phyloP scores from a whole-genome alignment of 2,329 filamentous ascomycete species.

The Penicillium expansum region DNA sequence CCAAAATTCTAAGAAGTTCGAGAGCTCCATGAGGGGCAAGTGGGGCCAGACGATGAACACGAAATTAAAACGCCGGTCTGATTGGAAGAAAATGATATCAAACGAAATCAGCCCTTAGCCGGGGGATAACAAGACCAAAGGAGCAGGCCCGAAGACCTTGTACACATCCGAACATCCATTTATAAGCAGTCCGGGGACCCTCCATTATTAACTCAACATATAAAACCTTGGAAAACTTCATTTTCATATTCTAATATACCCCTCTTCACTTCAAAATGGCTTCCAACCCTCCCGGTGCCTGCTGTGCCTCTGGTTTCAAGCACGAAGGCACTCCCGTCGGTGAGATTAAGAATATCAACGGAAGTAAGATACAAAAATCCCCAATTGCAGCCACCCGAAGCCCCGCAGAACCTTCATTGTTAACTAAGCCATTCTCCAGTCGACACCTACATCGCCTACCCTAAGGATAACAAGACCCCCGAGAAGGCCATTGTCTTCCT shows the following conservation, averaged over 20 bases:
- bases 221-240: background rate
- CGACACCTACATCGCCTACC: constrained; percentile 56
- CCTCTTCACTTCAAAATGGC: constrained; percentile 43
- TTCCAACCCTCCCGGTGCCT: constrained; percentile 50
- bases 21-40: constrained; percentile 6
- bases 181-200: constrained; percentile 4
- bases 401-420: background rate
- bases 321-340: constrained; percentile 52
- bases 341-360: constrained; percentile 47
- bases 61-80: background rate
- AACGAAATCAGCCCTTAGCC: background rate
- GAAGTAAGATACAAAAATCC: constrained; percentile 35
- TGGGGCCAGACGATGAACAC: background rate
- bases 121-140: background rate
- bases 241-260: background rate
- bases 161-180: background rate
- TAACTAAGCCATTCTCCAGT: constrained; percentile 36
- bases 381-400: background rate
- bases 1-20: background rate
- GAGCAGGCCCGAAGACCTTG: background rate
- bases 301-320: constrained; percentile 51
- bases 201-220: background rate
- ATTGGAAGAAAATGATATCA: constrained; percentile 2
- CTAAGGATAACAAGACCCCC: constrained; percentile 49
- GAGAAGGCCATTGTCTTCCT: constrained; percentile 57